A percentile compares a stretch with the other conserved stretches of the same genome.
Evolutionary conservation across 257 asterid genomes (phyloP).

Genomic region (Galeopsis tetrahit): DNA sequence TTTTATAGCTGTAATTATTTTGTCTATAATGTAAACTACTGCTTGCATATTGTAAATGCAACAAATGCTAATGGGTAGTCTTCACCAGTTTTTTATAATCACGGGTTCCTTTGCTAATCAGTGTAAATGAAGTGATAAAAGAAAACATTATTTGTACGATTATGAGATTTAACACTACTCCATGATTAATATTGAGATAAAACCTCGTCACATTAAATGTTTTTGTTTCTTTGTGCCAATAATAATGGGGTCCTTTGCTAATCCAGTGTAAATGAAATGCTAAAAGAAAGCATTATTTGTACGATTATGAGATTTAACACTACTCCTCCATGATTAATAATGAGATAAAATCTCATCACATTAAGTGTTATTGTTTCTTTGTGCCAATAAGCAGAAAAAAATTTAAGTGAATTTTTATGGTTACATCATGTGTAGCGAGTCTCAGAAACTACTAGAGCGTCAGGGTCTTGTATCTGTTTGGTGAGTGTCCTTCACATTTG

Average conservation of each 20-base stretch:
- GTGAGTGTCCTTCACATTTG: constrained; percentile 10
- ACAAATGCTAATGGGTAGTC: constrained; percentile 11
- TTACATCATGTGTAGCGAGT: not conserved
- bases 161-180: not conserved
- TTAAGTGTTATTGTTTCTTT: not conserved
- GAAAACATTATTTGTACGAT: not conserved
- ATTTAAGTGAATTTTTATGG: not conserved
- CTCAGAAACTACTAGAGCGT: not conserved
- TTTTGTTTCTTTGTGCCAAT: not conserved
- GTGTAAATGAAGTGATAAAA: not conserved
- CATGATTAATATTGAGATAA: not conserved
- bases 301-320: not conserved
- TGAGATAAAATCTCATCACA: not conserved
- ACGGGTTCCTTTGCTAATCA: constrained; percentile 11
- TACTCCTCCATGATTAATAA: not conserved
- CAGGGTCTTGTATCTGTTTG: constrained; percentile 7
- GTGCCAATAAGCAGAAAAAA: not conserved
- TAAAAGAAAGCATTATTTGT: not conserved
- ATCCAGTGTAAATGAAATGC: constrained; percentile 4
- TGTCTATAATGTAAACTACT: not conserved
- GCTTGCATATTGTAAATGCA: not conserved
- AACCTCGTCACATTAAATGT: not conserved
- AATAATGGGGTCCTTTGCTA: constrained; percentile 8
- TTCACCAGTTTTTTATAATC: not conserved
- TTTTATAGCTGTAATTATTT: constrained; percentile 4